These are phyloP conservation scores for Dendrobium catenatum DNA, from an alignment of 106 monocot species.

Conservation along the genomic window DNA sequence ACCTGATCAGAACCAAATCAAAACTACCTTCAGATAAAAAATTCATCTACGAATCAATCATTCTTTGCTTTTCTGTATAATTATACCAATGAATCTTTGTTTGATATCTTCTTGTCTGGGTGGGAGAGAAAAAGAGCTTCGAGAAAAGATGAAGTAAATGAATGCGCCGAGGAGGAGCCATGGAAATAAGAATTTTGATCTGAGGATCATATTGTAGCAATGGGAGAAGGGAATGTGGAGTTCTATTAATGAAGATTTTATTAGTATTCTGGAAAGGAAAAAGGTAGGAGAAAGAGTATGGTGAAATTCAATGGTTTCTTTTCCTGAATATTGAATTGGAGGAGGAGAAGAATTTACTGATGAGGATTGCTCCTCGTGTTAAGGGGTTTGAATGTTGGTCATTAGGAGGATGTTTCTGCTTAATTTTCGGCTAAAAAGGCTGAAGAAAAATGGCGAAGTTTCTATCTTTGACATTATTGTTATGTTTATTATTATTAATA, in stretches of 20 bases:
- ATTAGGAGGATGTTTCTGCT: neutral
- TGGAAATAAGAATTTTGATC: neutral
- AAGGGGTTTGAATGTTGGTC: neutral
- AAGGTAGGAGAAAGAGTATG: neutral
- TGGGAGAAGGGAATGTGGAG: neutral
- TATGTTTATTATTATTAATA: neutral
- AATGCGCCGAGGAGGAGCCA: neutral
- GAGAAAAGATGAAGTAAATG: neutral
- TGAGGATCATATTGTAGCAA: slow-evolving; percentile 6
- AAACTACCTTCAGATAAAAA: neutral
- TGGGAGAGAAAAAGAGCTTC: neutral
- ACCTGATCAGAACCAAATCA: neutral
- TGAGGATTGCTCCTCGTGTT: too few relatives aligned
- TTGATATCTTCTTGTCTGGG: neutral
- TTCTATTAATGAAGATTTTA: neutral
- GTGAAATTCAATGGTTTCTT: neutral
- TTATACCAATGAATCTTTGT: slow-evolving; percentile 5
- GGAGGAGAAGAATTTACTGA: neutral
- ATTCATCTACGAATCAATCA: neutral
- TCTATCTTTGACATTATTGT: neutral
- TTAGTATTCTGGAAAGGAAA: neutral
- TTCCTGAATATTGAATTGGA: neutral
- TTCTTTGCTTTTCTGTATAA: neutral
- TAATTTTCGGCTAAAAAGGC: neutral
- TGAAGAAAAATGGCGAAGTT: neutral